Conservation (phyloP, 106 monocot species). For the Dendrobium officinale region DNA sequence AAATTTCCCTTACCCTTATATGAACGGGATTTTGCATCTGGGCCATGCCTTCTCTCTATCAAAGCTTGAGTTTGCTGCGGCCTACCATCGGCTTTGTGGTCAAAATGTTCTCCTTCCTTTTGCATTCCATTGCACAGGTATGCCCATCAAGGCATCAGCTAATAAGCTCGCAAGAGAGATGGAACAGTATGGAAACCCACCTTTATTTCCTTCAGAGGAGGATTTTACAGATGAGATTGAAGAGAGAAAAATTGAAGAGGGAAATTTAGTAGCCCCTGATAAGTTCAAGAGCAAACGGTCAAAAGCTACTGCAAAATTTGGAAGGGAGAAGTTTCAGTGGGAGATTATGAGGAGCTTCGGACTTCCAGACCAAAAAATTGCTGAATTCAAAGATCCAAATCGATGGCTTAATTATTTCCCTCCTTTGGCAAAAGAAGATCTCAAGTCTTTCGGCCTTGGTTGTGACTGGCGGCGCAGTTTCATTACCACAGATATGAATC, state of each 20-base stretch:
- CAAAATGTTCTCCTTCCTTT: slow-evolving; percentile 84
- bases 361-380: slow-evolving; percentile 58
- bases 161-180: slow-evolving; percentile 77
- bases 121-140: slow-evolving; percentile 93
- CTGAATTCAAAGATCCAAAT: slow-evolving; percentile 61
- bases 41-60: slow-evolving; percentile 77
- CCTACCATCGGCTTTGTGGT: slow-evolving; percentile 63
- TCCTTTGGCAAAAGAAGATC: slow-evolving; percentile 76
- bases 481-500: slow-evolving; percentile 88
- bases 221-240: slow-evolving; percentile 13
- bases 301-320: slow-evolving; percentile 74
- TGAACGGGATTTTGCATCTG: slow-evolving; percentile 82
- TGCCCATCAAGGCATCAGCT: slow-evolving; percentile 96
- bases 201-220: slow-evolving; percentile 60
- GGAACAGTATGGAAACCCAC: slow-evolving; percentile 57
- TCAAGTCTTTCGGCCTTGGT: slow-evolving; percentile 75
- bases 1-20: slow-evolving; percentile 93
- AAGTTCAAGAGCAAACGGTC: slow-evolving; percentile 87
- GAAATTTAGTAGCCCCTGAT: slow-evolving; percentile 38
- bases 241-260: slow-evolving; percentile 26
- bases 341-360: slow-evolving; percentile 87
- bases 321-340: slow-evolving; percentile 79
- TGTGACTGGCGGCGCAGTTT: slow-evolving; percentile 94
- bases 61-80: slow-evolving; percentile 78
- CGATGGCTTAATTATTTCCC: slow-evolving; percentile 80